Percentiles rank a stretch among this genome's conserved stretches.
phyloP scores from a whole-genome alignment of 495 filamentous ascomycete genomes.

The Podospora tetraspora region DNA sequence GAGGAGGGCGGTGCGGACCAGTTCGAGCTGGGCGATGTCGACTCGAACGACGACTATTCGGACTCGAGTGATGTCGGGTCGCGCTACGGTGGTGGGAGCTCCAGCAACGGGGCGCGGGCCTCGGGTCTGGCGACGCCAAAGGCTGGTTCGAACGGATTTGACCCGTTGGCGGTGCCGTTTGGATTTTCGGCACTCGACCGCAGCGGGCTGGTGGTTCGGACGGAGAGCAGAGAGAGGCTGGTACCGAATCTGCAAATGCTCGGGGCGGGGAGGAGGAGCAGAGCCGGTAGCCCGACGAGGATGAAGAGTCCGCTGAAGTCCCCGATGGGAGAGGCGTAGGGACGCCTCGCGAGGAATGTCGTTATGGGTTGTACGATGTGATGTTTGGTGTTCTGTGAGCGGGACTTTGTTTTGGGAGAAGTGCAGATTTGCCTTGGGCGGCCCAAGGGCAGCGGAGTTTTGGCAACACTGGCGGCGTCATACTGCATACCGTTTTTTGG shows the following conservation, averaged over 20 bases:
- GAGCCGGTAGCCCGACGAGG: constrained; percentile 59
- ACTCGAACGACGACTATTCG: constrained; percentile 52
- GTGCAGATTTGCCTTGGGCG: background rate
- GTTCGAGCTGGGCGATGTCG: constrained; percentile 65
- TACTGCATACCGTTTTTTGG: background rate
- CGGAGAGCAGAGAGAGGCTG: constrained; percentile 73
- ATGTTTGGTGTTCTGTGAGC: background rate
- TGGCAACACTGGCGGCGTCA: background rate
- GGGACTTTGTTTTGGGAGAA: constrained; percentile 2
- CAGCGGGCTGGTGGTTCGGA: constrained; percentile 67
- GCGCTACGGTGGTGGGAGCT: constrained; percentile 12
- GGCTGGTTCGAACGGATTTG: constrained; percentile 50
- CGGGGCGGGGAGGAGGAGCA: constrained; percentile 50
- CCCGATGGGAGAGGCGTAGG: constrained; percentile 38
- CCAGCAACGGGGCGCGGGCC: constrained; percentile 38
- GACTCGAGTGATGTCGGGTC: constrained; percentile 46
- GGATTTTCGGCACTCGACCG: constrained; percentile 57
- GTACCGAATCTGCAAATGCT: constrained; percentile 41
- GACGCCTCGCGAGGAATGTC: background rate
- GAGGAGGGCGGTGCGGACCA: constrained; percentile 66
- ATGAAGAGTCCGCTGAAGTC: constrained; percentile 59
- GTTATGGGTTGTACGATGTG: background rate
- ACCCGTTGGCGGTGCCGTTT: constrained; percentile 29
- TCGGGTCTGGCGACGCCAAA: constrained; percentile 62
- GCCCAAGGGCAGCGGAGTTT: background rate